These are phyloP conservation scores for Austroboletus eburneus DNA, from an alignment of 768 basidiomycete species.

Conservation along the genomic window DNA sequence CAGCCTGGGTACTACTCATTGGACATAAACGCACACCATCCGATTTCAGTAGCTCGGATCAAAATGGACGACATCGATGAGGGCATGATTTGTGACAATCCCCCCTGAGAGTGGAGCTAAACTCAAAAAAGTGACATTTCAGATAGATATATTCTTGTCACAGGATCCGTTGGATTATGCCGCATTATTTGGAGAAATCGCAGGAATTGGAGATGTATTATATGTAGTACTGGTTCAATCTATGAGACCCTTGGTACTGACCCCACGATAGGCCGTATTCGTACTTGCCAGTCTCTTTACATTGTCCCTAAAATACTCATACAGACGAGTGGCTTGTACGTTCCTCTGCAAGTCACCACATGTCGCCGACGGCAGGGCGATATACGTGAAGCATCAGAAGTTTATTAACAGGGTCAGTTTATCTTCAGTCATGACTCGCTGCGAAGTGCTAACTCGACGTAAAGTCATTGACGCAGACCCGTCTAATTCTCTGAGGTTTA, in stretches of 20 bases:
- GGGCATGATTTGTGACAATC: constrained; percentile 54
- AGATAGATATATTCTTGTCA: constrained; percentile 66
- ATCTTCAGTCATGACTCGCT: background rate
- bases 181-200: constrained; percentile 76
- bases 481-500: constrained; percentile 81
- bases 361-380: constrained; percentile 79
- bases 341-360: constrained; percentile 73
- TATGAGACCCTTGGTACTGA: constrained; percentile 76
- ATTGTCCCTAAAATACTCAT: background rate
- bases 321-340: constrained; percentile 75
- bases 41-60: constrained; percentile 78
- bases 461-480: constrained; percentile 75
- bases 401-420: constrained; percentile 72
- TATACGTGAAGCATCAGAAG: constrained; percentile 70
- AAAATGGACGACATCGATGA: constrained; percentile 77
- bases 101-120: background rate
- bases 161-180: constrained; percentile 77
- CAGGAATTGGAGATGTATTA: constrained; percentile 65
- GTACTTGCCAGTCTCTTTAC: background rate
- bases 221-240: constrained; percentile 73
- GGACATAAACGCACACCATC: constrained; percentile 63
- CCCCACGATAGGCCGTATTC: constrained; percentile 50
- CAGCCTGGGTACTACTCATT: constrained; percentile 44
- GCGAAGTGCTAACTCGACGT: constrained; percentile 16
- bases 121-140: background rate